Evolutionary conservation across 2,329 filamentous ascomycete genomes (phyloP).

Genomic region (Mariannaea elegans): DNA sequence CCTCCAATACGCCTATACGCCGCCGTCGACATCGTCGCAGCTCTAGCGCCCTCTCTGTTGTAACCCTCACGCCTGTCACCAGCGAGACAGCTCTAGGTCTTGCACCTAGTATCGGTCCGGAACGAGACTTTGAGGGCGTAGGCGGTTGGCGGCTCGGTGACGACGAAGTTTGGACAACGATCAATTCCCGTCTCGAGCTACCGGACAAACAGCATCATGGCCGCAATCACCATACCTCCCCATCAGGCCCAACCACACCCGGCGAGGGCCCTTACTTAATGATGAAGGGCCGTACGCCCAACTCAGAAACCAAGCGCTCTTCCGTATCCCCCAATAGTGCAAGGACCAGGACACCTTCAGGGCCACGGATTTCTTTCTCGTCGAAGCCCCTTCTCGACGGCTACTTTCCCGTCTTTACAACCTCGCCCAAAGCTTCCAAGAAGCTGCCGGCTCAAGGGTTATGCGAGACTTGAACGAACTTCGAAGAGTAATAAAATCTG

Average conservation of each 20-base stretch:
- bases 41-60: conserved; percentile 45
- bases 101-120: conserved; percentile 58
- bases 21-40: conserved; percentile 46
- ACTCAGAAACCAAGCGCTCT: conserved; percentile 43
- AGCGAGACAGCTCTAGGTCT: conserved; percentile 52
- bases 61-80: conserved; percentile 45
- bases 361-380: conserved; percentile 44
- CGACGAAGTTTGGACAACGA: conserved; percentile 60
- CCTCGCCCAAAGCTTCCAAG: conserved; percentile 45
- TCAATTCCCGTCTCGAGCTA: conserved; percentile 61
- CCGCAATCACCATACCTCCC: conserved; percentile 55
- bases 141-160: conserved; percentile 65
- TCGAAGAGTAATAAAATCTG: not conserved
- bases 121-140: conserved; percentile 67
- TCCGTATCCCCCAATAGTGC: conserved; percentile 56
- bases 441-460: conserved; percentile 34
- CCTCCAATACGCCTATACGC: conserved; percentile 30
- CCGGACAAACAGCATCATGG: conserved; percentile 51
- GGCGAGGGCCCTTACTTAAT: conserved; percentile 53
- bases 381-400: conserved; percentile 45
- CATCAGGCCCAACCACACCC: conserved; percentile 51
- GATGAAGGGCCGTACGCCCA: conserved; percentile 53
- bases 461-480: conserved; percentile 28
- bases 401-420: conserved; percentile 52
- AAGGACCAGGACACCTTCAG: conserved; percentile 58